phyloP scores from a whole-genome alignment of 768 basidiomycete genomes.

The Tubosaeta brunneosetosa region DNA sequence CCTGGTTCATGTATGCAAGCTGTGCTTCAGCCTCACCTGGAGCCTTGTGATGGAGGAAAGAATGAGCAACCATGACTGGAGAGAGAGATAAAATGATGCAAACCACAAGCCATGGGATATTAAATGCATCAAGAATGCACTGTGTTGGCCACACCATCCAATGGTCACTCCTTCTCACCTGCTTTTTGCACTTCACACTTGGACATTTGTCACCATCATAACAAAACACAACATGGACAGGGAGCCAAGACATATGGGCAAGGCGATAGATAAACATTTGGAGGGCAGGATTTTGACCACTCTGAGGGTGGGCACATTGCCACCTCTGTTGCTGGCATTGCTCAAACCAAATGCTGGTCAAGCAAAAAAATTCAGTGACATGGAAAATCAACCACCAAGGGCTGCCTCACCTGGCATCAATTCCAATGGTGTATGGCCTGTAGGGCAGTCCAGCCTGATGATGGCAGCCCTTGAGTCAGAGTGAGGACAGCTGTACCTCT shows the following conservation, averaged over 20 bases:
- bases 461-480: background rate
- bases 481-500: background rate
- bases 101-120: background rate
- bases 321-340: background rate
- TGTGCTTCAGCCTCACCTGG: background rate
- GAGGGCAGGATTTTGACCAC: background rate
- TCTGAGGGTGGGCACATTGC: background rate
- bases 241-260: background rate
- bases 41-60: background rate
- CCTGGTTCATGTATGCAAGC: background rate
- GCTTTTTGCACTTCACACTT: background rate
- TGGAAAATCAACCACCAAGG: too few relatives aligned
- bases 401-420: background rate
- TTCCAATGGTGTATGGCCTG: background rate
- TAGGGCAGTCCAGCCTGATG: background rate
- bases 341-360: background rate
- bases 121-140: background rate
- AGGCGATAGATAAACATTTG: background rate
- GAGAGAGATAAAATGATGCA: background rate
- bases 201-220: background rate
- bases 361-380: too few relatives aligned
- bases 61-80: background rate
- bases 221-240: background rate
- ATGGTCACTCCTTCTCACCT: background rate
- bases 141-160: slow-evolving; percentile 1